These are phyloP conservation scores for Boletus tylopilopsis DNA, from an alignment of 768 basidiomycete species.

Conservation along the genomic window DNA sequence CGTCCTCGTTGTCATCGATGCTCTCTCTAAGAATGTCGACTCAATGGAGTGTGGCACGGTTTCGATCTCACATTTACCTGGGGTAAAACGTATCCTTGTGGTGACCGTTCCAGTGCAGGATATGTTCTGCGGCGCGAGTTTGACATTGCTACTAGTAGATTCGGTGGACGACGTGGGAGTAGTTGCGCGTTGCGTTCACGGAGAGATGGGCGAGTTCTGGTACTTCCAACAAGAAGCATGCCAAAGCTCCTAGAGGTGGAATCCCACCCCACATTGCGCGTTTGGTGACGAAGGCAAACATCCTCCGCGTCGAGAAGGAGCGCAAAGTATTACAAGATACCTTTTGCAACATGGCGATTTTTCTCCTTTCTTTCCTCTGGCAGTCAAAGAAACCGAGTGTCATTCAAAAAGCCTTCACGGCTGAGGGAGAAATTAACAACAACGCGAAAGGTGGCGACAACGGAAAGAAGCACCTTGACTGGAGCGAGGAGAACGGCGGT, in stretches of 20 bases:
- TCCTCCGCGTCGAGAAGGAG: conserved; percentile 24
- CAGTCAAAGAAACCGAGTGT: conserved; percentile 27
- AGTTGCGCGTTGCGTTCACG: no score
- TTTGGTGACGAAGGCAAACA: conserved; percentile 26
- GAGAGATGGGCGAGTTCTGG: no score
- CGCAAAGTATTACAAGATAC: conserved; percentile 17
- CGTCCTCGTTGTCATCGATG: no score
- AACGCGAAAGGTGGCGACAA: background rate
- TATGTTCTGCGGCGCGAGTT: no score
- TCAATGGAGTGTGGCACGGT: no score
- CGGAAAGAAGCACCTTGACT: conserved; percentile 43
- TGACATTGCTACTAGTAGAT: no score
- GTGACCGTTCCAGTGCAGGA: no score
- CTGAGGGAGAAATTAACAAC: conserved; percentile 1
- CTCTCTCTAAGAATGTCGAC: no score
- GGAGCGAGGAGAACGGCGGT: conserved; percentile 79
- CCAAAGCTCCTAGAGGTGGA: conserved; percentile 27
- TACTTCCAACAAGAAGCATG: conserved; percentile 1
- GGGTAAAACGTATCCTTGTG: no score
- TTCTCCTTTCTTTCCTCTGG: no score
- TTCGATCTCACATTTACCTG: no score
- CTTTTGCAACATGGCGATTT: conserved; percentile 1
- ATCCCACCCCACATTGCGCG: conserved; percentile 30
- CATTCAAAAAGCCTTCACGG: conserved; percentile 7
- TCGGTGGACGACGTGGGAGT: no score